Evolutionary conservation across 2,329 filamentous ascomycete genomes (phyloP).

Genomic region (Aspergillus flavus): DNA sequence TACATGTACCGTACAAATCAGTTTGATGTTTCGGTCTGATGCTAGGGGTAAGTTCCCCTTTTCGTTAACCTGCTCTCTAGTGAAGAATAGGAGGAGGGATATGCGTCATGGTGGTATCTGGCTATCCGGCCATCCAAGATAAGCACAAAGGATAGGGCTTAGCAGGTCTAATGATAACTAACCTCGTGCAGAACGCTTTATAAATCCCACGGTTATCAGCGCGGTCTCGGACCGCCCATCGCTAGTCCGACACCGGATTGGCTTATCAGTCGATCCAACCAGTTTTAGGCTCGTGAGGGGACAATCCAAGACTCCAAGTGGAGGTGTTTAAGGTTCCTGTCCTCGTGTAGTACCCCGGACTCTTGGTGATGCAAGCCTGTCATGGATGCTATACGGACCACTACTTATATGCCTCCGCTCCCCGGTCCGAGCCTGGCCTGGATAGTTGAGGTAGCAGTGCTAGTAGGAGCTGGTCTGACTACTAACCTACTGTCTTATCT

Average conservation of each 20-base stretch:
- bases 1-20: not conserved
- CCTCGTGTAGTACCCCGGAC: not conserved
- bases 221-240: conserved; percentile 11
- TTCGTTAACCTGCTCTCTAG: not conserved
- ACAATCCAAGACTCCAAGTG: not conserved
- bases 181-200: not conserved
- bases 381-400: not conserved
- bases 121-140: not conserved
- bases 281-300: conserved; percentile 2
- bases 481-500: not conserved
- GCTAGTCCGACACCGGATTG: conserved; percentile 3
- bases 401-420: conserved; percentile 1
- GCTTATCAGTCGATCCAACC: conserved; percentile 6
- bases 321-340: not conserved
- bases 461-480: not conserved
- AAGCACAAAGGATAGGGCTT: not conserved
- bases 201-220: conserved; percentile 8
- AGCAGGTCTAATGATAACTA: not conserved
- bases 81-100: too few species aligned
- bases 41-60: not conserved
- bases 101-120: not conserved
- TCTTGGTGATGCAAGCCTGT: not conserved
- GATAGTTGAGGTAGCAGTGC: not conserved
- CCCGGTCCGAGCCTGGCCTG: not conserved
- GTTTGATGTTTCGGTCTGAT: not conserved